Conservation (phyloP, 345 rosid genomes). For the Arabidopsis suecica region DNA sequence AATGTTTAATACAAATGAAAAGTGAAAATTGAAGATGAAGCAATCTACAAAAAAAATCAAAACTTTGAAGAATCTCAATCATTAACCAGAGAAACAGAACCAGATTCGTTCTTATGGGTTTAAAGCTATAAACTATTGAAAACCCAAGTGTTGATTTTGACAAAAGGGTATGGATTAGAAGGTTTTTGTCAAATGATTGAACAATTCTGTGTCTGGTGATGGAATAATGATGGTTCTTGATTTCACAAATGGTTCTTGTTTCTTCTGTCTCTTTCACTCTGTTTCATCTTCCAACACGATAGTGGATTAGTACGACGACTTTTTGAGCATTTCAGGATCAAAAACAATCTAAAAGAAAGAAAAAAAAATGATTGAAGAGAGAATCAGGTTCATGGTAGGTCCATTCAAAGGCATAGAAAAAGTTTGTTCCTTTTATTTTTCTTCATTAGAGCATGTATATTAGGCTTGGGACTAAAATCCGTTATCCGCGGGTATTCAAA, state of each 20-base stretch:
- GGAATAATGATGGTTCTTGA: slow-evolving; percentile 36
- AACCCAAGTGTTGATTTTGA: slow-evolving; percentile 7
- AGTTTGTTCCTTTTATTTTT: slow-evolving; percentile 29
- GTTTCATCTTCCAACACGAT: slow-evolving; percentile 16
- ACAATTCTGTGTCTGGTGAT: slow-evolving; percentile 34
- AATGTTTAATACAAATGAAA: slow-evolving; percentile 5
- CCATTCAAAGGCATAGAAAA: slow-evolving; percentile 23
- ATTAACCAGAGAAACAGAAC: slow-evolving; percentile 35
- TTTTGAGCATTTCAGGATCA: slow-evolving; percentile 8
- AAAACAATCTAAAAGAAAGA: neutral
- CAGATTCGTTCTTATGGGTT: slow-evolving; percentile 26
- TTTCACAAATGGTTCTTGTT: slow-evolving; percentile 28
- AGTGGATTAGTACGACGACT: slow-evolving; percentile 36
- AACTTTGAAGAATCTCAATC: slow-evolving; percentile 36
- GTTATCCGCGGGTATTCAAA: too few species aligned
- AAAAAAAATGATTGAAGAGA: slow-evolving; percentile 18
- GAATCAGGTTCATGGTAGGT: slow-evolving; percentile 45
- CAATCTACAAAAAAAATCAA: slow-evolving; percentile 31
- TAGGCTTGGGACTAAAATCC: too few species aligned
- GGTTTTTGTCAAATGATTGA: slow-evolving; percentile 53
- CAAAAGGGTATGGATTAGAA: slow-evolving; percentile 5
- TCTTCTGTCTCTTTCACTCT: slow-evolving; percentile 17
- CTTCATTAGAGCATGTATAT: too few species aligned
- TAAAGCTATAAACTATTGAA: neutral
- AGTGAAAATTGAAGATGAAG: slow-evolving; percentile 41